Evolutionary conservation across 805 yeast genomes (phyloP).

Genomic region (Saccharomycopsis vini): DNA sequence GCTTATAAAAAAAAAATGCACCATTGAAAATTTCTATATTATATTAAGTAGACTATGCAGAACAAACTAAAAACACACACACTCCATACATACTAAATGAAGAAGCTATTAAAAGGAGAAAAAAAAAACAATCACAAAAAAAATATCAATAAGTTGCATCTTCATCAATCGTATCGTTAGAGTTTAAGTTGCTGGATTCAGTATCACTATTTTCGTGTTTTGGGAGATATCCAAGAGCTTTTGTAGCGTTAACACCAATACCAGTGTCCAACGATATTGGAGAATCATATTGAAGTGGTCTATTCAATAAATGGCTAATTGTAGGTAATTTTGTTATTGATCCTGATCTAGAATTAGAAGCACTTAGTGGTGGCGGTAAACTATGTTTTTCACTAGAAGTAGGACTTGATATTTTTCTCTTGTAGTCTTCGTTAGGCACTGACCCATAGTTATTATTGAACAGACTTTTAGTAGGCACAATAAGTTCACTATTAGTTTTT

Average conservation of each 20-base stretch:
- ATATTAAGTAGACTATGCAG: no score
- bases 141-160: conserved; percentile 9
- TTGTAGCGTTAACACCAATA: background rate
- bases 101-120: background rate
- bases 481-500: conserved; percentile 1
- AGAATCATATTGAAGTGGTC: background rate
- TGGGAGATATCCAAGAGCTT: background rate
- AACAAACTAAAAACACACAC: no score
- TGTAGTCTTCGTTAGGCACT: background rate
- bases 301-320: conserved; percentile 9
- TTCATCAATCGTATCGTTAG: conserved; percentile 18
- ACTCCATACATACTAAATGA: no score
- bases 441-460: background rate
- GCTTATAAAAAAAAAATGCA: no score
- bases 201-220: background rate
- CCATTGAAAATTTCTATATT: no score
- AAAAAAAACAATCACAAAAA: background rate
- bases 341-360: background rate
- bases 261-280: background rate
- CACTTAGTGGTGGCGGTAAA: background rate
- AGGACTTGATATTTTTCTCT: conserved; percentile 3
- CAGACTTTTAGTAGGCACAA: conserved; percentile 1
- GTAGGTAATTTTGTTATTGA: conserved; percentile 10
- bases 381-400: background rate
- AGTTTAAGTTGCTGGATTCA: conserved; percentile 6